Percentiles rank a stretch among this genome's conserved stretches.
phyloP scores from a whole-genome alignment of 108 stramenopile genomes.

The Chaetoceros muelleri region DNA sequence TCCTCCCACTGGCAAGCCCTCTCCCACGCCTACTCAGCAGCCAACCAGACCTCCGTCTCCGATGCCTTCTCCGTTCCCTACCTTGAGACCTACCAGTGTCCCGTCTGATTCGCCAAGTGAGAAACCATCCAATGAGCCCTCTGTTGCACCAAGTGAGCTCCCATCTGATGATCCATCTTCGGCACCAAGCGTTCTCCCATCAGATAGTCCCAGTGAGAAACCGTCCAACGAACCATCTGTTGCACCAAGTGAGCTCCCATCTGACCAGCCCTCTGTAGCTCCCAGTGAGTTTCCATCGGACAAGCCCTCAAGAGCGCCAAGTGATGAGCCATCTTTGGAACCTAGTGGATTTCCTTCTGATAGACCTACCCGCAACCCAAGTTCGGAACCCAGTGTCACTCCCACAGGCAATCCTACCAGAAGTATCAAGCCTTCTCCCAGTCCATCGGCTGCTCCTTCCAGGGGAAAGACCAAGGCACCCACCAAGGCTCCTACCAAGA shows the following conservation, averaged over 20 bases:
- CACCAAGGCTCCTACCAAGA: slow-evolving; percentile 12
- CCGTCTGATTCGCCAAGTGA: slow-evolving; percentile 10
- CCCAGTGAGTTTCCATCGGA: not conserved
- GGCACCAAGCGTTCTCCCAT: not conserved
- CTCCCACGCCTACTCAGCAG: not conserved
- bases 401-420: slow-evolving; percentile 1
- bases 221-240: not conserved
- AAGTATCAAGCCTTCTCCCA: not conserved
- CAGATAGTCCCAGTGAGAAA: not conserved
- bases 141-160: slow-evolving; percentile 6
- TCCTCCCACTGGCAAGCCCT: not conserved
- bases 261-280: not conserved
- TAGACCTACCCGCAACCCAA: slow-evolving; percentile 9
- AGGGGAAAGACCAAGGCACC: slow-evolving; percentile 9
- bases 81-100: slow-evolving; percentile 4
- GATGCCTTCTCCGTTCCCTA: slow-evolving; percentile 2
- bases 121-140: slow-evolving; percentile 8
- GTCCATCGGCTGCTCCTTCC: slow-evolving; percentile 4
- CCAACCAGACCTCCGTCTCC: slow-evolving; percentile 1
- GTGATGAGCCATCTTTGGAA: not conserved
- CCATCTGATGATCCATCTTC: not conserved
- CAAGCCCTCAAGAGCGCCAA: not conserved
- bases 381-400: slow-evolving; percentile 7
- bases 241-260: not conserved
- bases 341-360: slow-evolving; percentile 7